Base-by-base conservation (phyloP, 148 eudicot genomes). In the Cornus suecica region DNA sequence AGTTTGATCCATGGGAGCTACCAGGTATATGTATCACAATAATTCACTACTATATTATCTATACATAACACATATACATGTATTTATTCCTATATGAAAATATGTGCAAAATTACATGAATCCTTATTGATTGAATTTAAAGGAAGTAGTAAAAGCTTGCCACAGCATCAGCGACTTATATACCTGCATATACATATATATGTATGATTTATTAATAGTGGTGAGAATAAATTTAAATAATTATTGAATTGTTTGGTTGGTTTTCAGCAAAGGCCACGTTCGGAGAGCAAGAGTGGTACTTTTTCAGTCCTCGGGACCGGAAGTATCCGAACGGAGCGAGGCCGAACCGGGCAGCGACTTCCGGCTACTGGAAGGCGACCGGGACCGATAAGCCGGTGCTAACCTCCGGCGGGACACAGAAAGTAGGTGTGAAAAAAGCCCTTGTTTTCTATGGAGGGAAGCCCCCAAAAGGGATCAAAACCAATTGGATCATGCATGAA, bases 401-500 rank as follows among this genome's bases (percentile, higher is more conserved):
- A 25, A 80, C 84, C 16, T 66, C 81, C 30, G 85, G 82, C 0
- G 81, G 81, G 25, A 80, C 74, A 8, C 85, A 83, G 34, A 89
- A 89, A 72, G 89, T 89, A 14, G 93, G 90, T 0, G 93, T 89
- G 11, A 89, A 89, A 72, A 89, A 87, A 27, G 90, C 93, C 0
- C 83, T 89, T 6, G 93, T 89, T 26, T 89, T 89, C 68, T 89
- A 89, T 22, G 84, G 89, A 6, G 90, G 93, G 2, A 89, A 89
- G 74, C 93, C 93, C 0, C 93, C 90, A 0, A 85, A 88, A 82
- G 93, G 93, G 45, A 32, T 81, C 8, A 89, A 89, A 75, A 89
- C 93, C 18, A 84, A 86, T 70, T 89, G 93, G 90, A 87, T 89
- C 64, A 89, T 89, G 93, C 93, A 89, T 72, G 93, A 89, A 52